Evolutionary conservation across 352 stramenopile genomes (phyloP), one percentile per base, ranked within the genome.

Genomic region (Lagenidium sp.): DNA sequence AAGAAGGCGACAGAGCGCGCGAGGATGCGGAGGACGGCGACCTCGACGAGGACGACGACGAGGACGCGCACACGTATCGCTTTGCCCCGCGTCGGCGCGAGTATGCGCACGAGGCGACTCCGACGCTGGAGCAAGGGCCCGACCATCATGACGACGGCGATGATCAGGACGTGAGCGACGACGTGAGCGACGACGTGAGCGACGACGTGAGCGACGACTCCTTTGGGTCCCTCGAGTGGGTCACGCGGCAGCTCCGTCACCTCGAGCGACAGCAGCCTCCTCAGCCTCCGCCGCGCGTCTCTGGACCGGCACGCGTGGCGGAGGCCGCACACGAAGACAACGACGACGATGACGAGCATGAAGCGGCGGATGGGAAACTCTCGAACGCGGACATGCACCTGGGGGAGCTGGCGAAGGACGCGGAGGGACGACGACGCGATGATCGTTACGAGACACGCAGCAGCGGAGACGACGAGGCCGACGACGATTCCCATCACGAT

Each of bases 211-310:
- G 36, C 19, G 50, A 64, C 23, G 44, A 47, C 6, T 59, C 49
- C 41, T 64, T 53, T 34, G 45, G 41, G 15, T 64, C 55, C 29
- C 41, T 64, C 12, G 55, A 51, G 30, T 64, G 55, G 55, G 38
- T 58, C 25, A 55, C 50, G 36, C 43, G 40, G 4, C 44, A 64
- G 32, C 32, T 59, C 18, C 49, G 50, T 2, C 44, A 50, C 12
- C 35, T 56, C 4, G 50, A 64, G 21, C 18, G 30, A 28, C 40
- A 20, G 10, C 23, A 51, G 1, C n/a, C n/a, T n/a, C n/a, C n/a
- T n/a, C n/a, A n/a, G n/a, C n/a, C n/a, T n/a, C n/a, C n/a, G n/a
- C n/a, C n/a, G n/a, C n/a, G n/a, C n/a, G n/a, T n/a, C n/a, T n/a
- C n/a, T n/a, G n/a, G n/a, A n/a, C n/a, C n/a, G n/a, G n/a, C n/a